Evolutionary conservation across 2,329 filamentous ascomycete genomes (phyloP).

Genomic region (Colletotrichum echinochloae): DNA sequence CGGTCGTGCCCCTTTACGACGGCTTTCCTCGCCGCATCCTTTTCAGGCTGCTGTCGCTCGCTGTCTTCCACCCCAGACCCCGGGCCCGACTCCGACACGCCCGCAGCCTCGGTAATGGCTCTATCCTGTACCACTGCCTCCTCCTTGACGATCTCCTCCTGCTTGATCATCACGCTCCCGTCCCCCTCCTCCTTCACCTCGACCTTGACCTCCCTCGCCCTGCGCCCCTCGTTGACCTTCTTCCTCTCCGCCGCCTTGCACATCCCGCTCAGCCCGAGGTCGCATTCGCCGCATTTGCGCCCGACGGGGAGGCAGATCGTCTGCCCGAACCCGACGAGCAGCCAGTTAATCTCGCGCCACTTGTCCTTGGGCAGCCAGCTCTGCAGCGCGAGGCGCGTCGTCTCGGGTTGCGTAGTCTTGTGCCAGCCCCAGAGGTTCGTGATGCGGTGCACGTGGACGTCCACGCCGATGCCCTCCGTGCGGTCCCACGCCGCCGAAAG

Average conservation of each 20-base stretch:
- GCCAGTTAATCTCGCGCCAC: conserved; percentile 93
- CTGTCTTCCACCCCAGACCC: conserved; percentile 5
- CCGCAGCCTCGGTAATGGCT: conserved; percentile 7
- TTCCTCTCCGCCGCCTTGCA: conserved; percentile 79
- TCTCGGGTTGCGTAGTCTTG: conserved; percentile 82
- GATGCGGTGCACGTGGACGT: conserved; percentile 95
- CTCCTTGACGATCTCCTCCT: conserved; percentile 47
- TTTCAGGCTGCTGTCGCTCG: neutral
- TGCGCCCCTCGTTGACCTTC: conserved; percentile 70
- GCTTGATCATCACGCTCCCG: conserved; percentile 38
- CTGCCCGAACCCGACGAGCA: conserved; percentile 91
- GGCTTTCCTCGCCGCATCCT: neutral
- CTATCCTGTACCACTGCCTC: conserved; percentile 46
- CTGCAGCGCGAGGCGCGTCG: conserved; percentile 80
- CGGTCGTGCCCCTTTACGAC: neutral
- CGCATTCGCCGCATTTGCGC: conserved; percentile 86
- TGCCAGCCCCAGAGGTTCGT: conserved; percentile 96
- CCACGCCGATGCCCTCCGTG: conserved; percentile 86
- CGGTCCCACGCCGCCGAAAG: conserved; percentile 77
- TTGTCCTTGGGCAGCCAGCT: conserved; percentile 85
- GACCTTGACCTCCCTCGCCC: conserved; percentile 54
- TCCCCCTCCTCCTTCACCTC: conserved; percentile 45
- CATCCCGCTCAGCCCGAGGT: conserved; percentile 78
- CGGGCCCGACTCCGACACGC: conserved; percentile 3
- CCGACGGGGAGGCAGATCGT: conserved; percentile 86